Evolutionary conservation across 192 early-diverging fungal genomes (phyloP).

Genomic region (Coemansia sp.): DNA sequence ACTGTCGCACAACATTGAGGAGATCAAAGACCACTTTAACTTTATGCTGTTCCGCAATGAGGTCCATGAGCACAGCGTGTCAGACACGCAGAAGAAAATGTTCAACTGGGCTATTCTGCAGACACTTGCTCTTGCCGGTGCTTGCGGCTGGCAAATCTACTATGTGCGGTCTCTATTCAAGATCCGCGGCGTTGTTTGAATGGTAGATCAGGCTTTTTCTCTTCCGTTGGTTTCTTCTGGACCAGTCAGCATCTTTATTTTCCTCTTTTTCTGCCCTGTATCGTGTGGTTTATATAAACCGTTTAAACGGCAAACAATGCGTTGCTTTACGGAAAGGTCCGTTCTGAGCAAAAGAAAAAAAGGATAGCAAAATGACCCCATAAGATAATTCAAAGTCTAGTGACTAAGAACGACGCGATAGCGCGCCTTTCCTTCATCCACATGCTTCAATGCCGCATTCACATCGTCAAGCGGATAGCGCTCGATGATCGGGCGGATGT

Average conservation of each 20-base stretch:
- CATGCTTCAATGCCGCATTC: conserved; percentile 62
- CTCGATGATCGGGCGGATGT: conserved; percentile 68
- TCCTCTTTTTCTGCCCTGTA: neutral
- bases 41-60: conserved; percentile 55
- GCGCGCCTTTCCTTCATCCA: conserved; percentile 63
- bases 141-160: conserved; percentile 56
- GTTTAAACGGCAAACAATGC: neutral
- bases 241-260: neutral
- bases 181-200: conserved; percentile 51
- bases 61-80: conserved; percentile 48
- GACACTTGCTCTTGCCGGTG: conserved; percentile 42
- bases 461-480: conserved; percentile 61
- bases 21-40: conserved; percentile 51
- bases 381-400: conserved; percentile 29
- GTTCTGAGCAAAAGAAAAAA: neutral
- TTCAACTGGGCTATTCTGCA: conserved; percentile 52
- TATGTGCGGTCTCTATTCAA: conserved; percentile 53
- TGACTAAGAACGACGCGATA: conserved; percentile 69
- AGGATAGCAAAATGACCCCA: neutral
- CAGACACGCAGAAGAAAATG: conserved; percentile 46
- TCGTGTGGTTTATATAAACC: neutral
- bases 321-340: neutral
- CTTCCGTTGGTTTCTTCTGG: neutral
- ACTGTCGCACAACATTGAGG: conserved; percentile 51
- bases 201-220: neutral